Percentiles rank a stretch among this genome's conserved stretches.
Evolutionary conservation across 208 protist species (phyloP).

Genomic region (Leishmania aethiopica): DNA sequence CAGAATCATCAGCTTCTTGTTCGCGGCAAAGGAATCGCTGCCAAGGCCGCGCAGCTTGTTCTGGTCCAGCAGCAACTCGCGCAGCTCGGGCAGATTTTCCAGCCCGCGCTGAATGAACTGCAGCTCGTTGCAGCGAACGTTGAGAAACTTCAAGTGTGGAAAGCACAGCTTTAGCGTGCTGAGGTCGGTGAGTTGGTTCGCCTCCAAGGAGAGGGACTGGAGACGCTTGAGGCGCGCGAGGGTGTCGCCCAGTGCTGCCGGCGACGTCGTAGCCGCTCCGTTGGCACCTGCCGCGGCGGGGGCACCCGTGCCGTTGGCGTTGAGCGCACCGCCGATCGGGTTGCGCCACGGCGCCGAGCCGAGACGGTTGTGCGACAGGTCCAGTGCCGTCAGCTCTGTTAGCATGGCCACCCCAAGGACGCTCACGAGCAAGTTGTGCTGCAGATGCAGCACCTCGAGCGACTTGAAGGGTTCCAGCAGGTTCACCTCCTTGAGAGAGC

Average conservation of each 20-base stretch:
- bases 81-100: constrained; percentile 69
- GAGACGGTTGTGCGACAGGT: constrained; percentile 86
- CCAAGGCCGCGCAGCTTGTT: constrained; percentile 84
- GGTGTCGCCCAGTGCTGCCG: constrained; percentile 39
- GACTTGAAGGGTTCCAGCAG: constrained; percentile 62
- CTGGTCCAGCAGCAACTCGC: constrained; percentile 90
- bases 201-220: constrained; percentile 87
- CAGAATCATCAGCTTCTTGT: constrained; percentile 61
- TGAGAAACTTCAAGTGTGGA: constrained; percentile 80
- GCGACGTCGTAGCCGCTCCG: constrained; percentile 16
- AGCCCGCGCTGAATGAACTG: constrained; percentile 79
- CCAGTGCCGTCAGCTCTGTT: constrained; percentile 62
- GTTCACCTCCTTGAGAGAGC: constrained; percentile 72
- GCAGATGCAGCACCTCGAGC: constrained; percentile 70
- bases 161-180: constrained; percentile 49
- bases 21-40: constrained; percentile 53
- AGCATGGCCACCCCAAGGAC: constrained; percentile 65
- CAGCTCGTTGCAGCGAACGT: constrained; percentile 90
- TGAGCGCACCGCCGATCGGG: neutral
- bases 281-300: neutral
- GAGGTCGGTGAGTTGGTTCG: constrained; percentile 81
- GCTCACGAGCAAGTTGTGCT: constrained; percentile 77
- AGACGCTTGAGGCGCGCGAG: constrained; percentile 54
- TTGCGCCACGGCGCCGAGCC: constrained; percentile 24
- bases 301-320: neutral